phyloP scores from a whole-genome alignment of 2,329 filamentous ascomycete species.

The Calonectria honghensis region DNA sequence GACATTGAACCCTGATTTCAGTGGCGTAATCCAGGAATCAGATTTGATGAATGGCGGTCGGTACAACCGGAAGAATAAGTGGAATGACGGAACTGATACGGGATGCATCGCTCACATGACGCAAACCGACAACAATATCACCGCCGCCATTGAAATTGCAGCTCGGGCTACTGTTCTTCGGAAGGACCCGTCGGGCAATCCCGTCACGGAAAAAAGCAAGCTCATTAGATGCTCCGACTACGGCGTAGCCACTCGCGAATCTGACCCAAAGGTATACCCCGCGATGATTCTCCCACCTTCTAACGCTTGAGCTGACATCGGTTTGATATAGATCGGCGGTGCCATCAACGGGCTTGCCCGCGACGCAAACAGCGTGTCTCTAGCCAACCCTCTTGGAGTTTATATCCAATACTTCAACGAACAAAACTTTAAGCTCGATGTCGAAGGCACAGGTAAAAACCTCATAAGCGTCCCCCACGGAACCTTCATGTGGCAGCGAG shows the following conservation, averaged over 20 bases:
- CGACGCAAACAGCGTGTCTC: conserved; percentile 9
- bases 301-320: not conserved
- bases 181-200: conserved; percentile 17
- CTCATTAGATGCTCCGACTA: conserved; percentile 35
- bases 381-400: conserved; percentile 32
- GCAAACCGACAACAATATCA: conserved; percentile 35
- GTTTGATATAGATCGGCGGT: conserved; percentile 24
- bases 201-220: conserved; percentile 25
- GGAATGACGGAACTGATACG: conserved; percentile 3
- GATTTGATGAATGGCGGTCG: not conserved
- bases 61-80: conserved; percentile 8
- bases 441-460: conserved; percentile 20
- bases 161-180: conserved; percentile 37
- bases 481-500: conserved; percentile 28
- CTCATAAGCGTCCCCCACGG: not conserved
- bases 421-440: conserved; percentile 28
- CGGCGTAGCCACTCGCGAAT: conserved; percentile 30
- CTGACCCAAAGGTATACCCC: conserved; percentile 31
- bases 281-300: too few species aligned
- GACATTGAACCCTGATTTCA: conserved; percentile 9
- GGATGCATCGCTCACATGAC: conserved; percentile 34
- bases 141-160: conserved; percentile 37
- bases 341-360: conserved; percentile 26
- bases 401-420: conserved; percentile 30
- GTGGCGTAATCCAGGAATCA: not conserved